A percentile compares a stretch with the other conserved stretches of the same genome.
These are phyloP conservation scores for Penicillium bovifimosum DNA, from an alignment of 495 filamentous ascomycete species.

Conservation along the genomic window DNA sequence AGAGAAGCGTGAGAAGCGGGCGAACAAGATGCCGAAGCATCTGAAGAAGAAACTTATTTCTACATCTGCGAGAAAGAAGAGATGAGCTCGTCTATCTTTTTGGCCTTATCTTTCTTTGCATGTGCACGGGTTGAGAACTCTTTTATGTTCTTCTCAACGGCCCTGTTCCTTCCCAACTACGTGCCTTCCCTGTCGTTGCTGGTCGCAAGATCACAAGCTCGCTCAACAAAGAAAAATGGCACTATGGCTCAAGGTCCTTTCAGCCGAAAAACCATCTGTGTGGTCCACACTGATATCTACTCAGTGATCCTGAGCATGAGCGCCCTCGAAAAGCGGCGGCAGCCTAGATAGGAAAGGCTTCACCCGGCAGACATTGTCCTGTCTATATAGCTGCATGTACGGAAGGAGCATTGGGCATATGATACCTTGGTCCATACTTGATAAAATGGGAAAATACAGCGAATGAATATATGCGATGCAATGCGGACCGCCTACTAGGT, in stretches of 20 bases:
- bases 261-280: too few species aligned
- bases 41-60: conserved; percentile 64
- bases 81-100: conserved; percentile 20
- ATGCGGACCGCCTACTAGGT: neutral
- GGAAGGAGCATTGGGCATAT: conserved; percentile 32
- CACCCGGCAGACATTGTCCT: too few species aligned
- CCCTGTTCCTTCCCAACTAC: too few species aligned
- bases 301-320: too few species aligned
- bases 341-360: too few species aligned
- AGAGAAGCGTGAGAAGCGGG: conserved; percentile 83
- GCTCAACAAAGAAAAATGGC: too few species aligned
- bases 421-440: conserved; percentile 26
- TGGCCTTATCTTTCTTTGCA: conserved; percentile 11
- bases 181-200: too few species aligned
- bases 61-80: conserved; percentile 41
- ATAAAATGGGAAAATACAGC: conserved; percentile 15
- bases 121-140: conserved; percentile 13
- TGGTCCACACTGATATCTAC: too few species aligned
- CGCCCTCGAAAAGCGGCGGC: too few species aligned
- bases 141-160: too few species aligned
- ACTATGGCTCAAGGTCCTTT: too few species aligned
- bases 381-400: conserved; percentile 16
- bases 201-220: too few species aligned
- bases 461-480: neutral
- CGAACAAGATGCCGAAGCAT: conserved; percentile 93